These are phyloP conservation scores for Coemansia erecta DNA, from an alignment of 192 early-diverging fungal species.

Conservation along the genomic window DNA sequence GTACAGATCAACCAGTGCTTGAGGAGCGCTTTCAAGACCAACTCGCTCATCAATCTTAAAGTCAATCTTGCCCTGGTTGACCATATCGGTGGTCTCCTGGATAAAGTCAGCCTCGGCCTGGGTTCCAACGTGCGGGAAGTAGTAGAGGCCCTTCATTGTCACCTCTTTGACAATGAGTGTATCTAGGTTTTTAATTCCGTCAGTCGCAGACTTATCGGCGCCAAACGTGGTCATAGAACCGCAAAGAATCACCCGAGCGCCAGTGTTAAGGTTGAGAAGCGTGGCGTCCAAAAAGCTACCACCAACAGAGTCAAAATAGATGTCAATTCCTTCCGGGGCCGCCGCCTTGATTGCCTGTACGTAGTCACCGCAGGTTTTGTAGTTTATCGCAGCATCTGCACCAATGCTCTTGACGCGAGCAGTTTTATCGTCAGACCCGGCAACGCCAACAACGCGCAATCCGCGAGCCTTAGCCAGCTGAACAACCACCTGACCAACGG, in stretches of 20 bases:
- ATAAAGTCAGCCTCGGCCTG: slow-evolving; percentile 56
- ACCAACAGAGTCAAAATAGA: slow-evolving; percentile 85
- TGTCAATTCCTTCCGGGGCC: slow-evolving; percentile 80
- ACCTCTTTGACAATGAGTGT: slow-evolving; percentile 58
- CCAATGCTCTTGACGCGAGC: slow-evolving; percentile 64
- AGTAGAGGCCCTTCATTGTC: slow-evolving; percentile 66
- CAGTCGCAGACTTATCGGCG: slow-evolving; percentile 43
- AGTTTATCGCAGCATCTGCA: slow-evolving; percentile 89
- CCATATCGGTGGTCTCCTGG: slow-evolving; percentile 54
- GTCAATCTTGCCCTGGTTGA: slow-evolving; percentile 60
- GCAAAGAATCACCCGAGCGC: slow-evolving; percentile 69
- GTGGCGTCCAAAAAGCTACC: slow-evolving; percentile 77
- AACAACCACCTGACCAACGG: slow-evolving; percentile 75
- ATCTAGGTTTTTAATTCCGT: slow-evolving; percentile 59
- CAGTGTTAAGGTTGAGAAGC: slow-evolving; percentile 60
- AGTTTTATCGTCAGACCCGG: slow-evolving; percentile 83
- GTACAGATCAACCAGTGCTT: slow-evolving; percentile 60
- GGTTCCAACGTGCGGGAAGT: slow-evolving; percentile 51
- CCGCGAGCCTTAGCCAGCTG: slow-evolving; percentile 78
- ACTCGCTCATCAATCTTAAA: slow-evolving; percentile 60
- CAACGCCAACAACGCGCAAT: slow-evolving; percentile 78
- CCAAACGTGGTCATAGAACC: slow-evolving; percentile 73
- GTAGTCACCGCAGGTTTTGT: slow-evolving; percentile 69
- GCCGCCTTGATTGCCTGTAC: slow-evolving; percentile 56
- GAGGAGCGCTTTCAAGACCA: slow-evolving; percentile 66